Conservation (phyloP, 2,329 filamentous ascomycete genomes). For the Aureobasidium vineae region DNA sequence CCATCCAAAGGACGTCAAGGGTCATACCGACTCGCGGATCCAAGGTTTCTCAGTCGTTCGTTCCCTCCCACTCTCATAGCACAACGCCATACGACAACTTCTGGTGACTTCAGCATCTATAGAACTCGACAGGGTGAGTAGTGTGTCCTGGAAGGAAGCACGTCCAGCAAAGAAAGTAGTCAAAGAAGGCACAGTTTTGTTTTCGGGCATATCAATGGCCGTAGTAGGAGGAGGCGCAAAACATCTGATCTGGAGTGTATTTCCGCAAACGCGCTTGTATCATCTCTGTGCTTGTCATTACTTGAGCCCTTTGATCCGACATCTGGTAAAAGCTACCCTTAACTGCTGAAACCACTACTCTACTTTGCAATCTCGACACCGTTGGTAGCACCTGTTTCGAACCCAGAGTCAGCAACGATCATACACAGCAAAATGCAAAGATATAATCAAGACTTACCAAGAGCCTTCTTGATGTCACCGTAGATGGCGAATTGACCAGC, state of each 20-base stretch:
- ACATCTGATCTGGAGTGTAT: neutral
- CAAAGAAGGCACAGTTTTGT: too few species aligned
- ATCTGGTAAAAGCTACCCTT: neutral
- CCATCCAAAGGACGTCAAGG: too few species aligned
- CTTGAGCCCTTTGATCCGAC: neutral
- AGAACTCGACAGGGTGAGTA: too few species aligned
- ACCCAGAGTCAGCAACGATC: constrained; percentile 30
- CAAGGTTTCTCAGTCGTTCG: too few species aligned
- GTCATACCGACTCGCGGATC: too few species aligned
- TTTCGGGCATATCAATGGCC: too few species aligned
- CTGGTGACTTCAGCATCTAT: too few species aligned
- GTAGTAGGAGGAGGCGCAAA: neutral
- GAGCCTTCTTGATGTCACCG: constrained; percentile 43
- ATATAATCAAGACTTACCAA: constrained; percentile 27
- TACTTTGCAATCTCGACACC: constrained; percentile 66
- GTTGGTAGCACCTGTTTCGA: constrained; percentile 61
- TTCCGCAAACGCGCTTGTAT: neutral
- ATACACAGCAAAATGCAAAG: neutral
- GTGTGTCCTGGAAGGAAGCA: too few species aligned
- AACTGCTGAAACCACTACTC: neutral
- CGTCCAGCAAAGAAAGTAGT: too few species aligned
- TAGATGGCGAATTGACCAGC: constrained; percentile 70
- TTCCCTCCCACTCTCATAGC: too few species aligned
- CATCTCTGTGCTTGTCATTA: neutral
- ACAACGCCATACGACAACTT: too few species aligned